A percentile compares a stretch with the other conserved stretches of the same genome.
These are phyloP conservation scores for Trichosporon asahii DNA, from an alignment of 1,284 basidiomycete species.

Conservation along the genomic window DNA sequence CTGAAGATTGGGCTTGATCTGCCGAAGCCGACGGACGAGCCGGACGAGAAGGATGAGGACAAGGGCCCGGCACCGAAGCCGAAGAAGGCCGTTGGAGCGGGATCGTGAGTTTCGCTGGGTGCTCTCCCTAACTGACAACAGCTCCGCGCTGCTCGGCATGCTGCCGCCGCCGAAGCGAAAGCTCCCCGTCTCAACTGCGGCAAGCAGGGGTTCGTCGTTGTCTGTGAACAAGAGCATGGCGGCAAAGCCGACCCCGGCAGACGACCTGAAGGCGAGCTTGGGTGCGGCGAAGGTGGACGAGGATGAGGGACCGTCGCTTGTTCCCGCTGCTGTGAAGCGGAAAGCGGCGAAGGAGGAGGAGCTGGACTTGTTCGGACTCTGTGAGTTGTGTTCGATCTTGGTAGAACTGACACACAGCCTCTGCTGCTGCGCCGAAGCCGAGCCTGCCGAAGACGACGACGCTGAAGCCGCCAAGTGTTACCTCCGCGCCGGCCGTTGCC, in stretches of 20 bases:
- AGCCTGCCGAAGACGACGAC: conserved; percentile 13
- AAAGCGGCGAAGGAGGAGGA: conserved; percentile 21
- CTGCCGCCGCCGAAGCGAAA: conserved; percentile 50
- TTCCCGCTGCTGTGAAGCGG: conserved; percentile 25
- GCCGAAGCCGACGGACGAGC: conserved; percentile 10
- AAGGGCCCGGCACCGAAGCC: not conserved
- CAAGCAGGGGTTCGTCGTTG: conserved; percentile 23
- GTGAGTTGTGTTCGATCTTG: conserved; percentile 28
- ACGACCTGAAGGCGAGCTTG: not conserved
- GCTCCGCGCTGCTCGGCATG: conserved; percentile 48
- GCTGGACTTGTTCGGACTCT: conserved; percentile 48
- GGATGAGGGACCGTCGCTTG: conserved; percentile 21
- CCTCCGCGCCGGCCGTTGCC: conserved; percentile 44
- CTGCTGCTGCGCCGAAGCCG: conserved; percentile 19
- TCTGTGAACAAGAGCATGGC: conserved; percentile 39
- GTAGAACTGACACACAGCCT: conserved; percentile 9
- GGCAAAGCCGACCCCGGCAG: conserved; percentile 6
- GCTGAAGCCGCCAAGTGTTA: conserved; percentile 35
- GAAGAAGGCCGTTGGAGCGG: conserved; percentile 5
- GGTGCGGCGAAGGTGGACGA: conserved; percentile 27
- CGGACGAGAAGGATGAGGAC: not conserved
- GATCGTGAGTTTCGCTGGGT: not conserved
- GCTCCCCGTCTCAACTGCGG: conserved; percentile 24
- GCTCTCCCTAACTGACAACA: conserved; percentile 17
- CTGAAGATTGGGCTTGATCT: conserved; percentile 3